Evolutionary conservation across 208 protist genomes (phyloP).

Genomic region (Leishmania gerbilli): DNA sequence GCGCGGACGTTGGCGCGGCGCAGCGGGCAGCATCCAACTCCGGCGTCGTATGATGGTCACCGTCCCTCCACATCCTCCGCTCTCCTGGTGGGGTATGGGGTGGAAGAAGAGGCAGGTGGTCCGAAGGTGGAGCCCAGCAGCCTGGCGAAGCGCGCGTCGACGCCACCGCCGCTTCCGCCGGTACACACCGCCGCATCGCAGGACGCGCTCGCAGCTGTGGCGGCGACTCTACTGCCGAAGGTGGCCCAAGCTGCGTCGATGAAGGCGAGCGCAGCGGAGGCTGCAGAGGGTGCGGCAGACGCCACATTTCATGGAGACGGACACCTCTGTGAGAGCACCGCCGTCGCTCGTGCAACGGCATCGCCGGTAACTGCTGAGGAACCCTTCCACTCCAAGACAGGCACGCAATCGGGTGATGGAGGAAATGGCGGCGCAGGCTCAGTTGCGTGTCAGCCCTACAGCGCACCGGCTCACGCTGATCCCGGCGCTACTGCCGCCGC

Average conservation of each 20-base stretch:
- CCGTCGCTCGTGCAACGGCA: neutral
- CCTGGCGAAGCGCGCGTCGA: neutral
- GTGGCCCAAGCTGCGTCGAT: neutral
- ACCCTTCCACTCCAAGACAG: neutral
- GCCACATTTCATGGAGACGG: neutral
- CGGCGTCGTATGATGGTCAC: neutral
- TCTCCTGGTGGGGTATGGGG: neutral
- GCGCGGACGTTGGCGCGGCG: slow-evolving; percentile 16
- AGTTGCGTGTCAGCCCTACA: neutral
- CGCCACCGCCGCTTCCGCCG: slow-evolving; percentile 10
- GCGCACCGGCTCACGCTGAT: neutral
- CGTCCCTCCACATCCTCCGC: neutral
- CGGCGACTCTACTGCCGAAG: slow-evolving; percentile 11
- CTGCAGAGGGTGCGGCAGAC: neutral
- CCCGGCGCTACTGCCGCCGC: neutral
- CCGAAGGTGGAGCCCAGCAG: neutral
- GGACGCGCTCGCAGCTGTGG: slow-evolving; percentile 12
- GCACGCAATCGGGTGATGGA: no score
- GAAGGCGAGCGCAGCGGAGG: neutral
- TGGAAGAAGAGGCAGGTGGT: neutral
- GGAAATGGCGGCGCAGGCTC: neutral
- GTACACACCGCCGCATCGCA: slow-evolving; percentile 10
- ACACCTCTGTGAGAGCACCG: neutral
- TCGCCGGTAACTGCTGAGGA: neutral
- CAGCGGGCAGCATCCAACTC: neutral